Evolutionary conservation across 768 basidiomycete species (phyloP).

Genomic region (Exidia glandulosa): DNA sequence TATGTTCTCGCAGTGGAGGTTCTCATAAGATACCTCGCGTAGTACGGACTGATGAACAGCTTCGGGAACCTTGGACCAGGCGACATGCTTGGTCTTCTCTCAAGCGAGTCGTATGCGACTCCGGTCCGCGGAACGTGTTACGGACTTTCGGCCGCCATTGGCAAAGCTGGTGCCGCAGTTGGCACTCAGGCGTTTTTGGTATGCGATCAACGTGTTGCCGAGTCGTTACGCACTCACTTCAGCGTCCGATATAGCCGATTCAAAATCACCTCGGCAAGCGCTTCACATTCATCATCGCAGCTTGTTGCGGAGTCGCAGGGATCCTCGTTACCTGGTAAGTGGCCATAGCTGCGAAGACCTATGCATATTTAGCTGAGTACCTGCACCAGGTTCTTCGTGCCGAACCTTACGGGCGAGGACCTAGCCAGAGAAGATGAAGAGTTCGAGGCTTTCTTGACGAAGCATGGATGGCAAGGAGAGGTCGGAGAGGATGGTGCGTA

Average conservation of each 20-base stretch:
- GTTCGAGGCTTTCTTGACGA: constrained; percentile 48
- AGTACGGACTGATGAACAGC: constrained; percentile 61
- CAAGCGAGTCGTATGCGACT: constrained; percentile 58
- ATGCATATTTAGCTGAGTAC: not conserved
- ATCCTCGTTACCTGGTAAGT: constrained; percentile 47
- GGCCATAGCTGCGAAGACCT: not conserved
- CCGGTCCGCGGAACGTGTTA: constrained; percentile 62
- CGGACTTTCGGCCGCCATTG: constrained; percentile 55
- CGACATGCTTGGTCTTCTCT: constrained; percentile 57
- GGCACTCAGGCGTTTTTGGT: constrained; percentile 53
- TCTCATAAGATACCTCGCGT: constrained; percentile 1
- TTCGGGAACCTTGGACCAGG: constrained; percentile 67
- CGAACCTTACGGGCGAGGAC: constrained; percentile 57
- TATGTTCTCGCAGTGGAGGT: not conserved
- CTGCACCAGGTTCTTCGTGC: constrained; percentile 36
- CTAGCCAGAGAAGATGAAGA: constrained; percentile 53
- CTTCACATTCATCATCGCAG: constrained; percentile 62
- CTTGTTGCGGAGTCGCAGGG: constrained; percentile 54
- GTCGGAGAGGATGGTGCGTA: constrained; percentile 44
- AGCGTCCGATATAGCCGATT: constrained; percentile 32
- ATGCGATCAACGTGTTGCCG: not conserved
- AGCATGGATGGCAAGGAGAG: constrained; percentile 55
- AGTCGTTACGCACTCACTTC: not conserved
- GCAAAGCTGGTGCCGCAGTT: constrained; percentile 62
- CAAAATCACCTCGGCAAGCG: constrained; percentile 55